These are phyloP conservation scores for Basipetospora chlamydospora DNA, from an alignment of 2,329 filamentous ascomycete genomes.

Conservation along the genomic window DNA sequence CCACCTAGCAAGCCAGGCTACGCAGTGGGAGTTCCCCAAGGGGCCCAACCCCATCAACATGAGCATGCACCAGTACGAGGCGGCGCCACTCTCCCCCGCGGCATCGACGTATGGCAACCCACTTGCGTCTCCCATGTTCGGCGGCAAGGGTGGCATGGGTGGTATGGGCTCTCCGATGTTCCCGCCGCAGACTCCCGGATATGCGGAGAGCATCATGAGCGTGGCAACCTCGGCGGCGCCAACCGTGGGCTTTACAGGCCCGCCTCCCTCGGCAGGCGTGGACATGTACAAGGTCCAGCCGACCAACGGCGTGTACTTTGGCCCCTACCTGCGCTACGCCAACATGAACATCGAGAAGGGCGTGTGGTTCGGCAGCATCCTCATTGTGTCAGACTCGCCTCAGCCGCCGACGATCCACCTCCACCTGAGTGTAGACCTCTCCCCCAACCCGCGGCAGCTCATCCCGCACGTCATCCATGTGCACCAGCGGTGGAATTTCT, in stretches of 20 bases:
- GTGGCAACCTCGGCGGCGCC: slow-evolving; percentile 61
- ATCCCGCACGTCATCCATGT: slow-evolving; percentile 69
- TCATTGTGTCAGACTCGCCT: slow-evolving; percentile 79
- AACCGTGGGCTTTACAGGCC: slow-evolving; percentile 70
- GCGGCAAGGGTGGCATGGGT: slow-evolving; percentile 36
- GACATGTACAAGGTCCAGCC: slow-evolving; percentile 89
- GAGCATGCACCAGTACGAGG: slow-evolving; percentile 57
- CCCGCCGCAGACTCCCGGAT: slow-evolving; percentile 68
- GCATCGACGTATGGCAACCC: slow-evolving; percentile 65
- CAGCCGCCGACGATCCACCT: slow-evolving; percentile 94
- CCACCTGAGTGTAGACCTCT: slow-evolving; percentile 78
- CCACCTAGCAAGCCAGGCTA: slow-evolving; percentile 84
- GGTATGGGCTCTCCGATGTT: slow-evolving; percentile 73
- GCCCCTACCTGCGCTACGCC: slow-evolving; percentile 84
- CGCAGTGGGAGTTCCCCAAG: slow-evolving; percentile 98
- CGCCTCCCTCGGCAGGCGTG: slow-evolving; percentile 76
- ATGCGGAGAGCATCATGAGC: slow-evolving; percentile 74
- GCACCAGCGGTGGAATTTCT: slow-evolving; percentile 91
- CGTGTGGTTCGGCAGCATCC: slow-evolving; percentile 81
- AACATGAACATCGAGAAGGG: slow-evolving; percentile 95
- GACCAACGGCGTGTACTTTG: slow-evolving; percentile 96
- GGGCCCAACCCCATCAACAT: slow-evolving; percentile 71
- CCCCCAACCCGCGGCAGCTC: slow-evolving; percentile 80
- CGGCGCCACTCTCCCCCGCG: slow-evolving; percentile 69
- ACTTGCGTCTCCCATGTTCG: slow-evolving; percentile 52